Base-by-base conservation (phyloP, 2,329 filamentous ascomycete species). In the Ophiosphaerella narmari region DNA sequence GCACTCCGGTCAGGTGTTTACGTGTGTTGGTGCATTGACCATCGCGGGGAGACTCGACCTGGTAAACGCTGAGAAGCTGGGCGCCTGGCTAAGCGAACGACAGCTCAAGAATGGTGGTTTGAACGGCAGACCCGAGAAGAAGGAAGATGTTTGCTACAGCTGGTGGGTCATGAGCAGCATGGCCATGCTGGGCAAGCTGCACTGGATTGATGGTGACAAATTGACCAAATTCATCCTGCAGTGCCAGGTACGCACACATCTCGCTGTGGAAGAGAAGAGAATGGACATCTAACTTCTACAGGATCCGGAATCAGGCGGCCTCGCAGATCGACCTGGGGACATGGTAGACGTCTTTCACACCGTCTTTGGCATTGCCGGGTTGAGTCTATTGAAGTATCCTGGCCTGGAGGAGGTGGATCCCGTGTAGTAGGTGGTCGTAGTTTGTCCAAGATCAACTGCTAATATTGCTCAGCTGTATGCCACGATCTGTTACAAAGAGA, bases 291-390 rank as follows among this genome's bases (percentile, higher is more conserved):
- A 21, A 68, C 39, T 29, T 24, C 31, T 46, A 12, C 54, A 83
- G 78, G 94, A 99, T 70, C 79, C 84, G 1, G 88, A 95, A 49
- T 76, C 82, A 26, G 94, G 94, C 23, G 94, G 94, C 9, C 84
- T 99, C 59, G 87, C 93, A 5, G 94, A 99, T 76, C 80, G 92
- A 54, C 93, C 94, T 8, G 92, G 90, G 23, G 87, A 99, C 67
- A 91, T 93, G 87, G 93, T 97, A 18, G 94, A 99, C 77, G 92
- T 99, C 31, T 99, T 95, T 78, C 94, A 99, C 70, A 97, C 94
- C 0, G 78, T 86, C 45, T 99, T 99, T 72, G 91, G 90, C 21
- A 76, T 97, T 57, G 89, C 92, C 16, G 94, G 94, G 2, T 76
- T 99, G 60, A 96, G 91, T 70, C 80, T 99, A 48, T 77, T 97